Evolutionary conservation across 768 basidiomycete species (phyloP), one percentile per base, ranked within the genome.

Genomic region (Mycena vitilis): DNA sequence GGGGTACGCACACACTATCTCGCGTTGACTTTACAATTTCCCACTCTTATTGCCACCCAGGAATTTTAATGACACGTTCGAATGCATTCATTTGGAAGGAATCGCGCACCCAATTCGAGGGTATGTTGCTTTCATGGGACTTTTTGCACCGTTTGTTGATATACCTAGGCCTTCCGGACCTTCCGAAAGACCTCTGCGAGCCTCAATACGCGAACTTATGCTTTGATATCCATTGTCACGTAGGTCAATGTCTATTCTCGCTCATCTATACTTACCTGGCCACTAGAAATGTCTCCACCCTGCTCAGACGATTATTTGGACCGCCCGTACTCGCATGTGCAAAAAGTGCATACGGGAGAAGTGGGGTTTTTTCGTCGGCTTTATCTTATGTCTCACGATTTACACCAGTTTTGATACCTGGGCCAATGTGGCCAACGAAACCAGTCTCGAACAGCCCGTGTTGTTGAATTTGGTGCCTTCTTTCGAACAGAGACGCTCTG

Each of bases 211-310:
- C 82, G 11, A 80, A 78, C 65, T 80, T 88, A n/a, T 79, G 77
- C 12, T 87, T 87, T 63, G 80, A 81, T 65, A 65, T 79, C 40
- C 74, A 80, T 73, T 85, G 85, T 73, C 80, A 85, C 76, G 86
- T 85, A 68, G 66, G 73, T 62, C 47, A 47, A 53, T 30, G 34
- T 48, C 2, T 10, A 12, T n/a, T 73, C 12, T 34, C 15, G 7
- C 7, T 25, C 34, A 8, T 61, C 54, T 42, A 18, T 49, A 60
- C 55, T 65, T 20, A 59, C 20, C 23, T 60, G 36, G 48, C n/a
- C 34, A 44, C 45, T 49, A 84, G 82, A 76, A 79, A 59, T 84
- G 82, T 68, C 60, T 77, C 30, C 22, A 71, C 74, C 74, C 74
- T n/a, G 76, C 79, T 34, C 74, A 75, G 30, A 75, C 78, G 47